Base-by-base conservation (phyloP, 495 filamentous ascomycete species). In the Rhizodiscina lignyota region DNA sequence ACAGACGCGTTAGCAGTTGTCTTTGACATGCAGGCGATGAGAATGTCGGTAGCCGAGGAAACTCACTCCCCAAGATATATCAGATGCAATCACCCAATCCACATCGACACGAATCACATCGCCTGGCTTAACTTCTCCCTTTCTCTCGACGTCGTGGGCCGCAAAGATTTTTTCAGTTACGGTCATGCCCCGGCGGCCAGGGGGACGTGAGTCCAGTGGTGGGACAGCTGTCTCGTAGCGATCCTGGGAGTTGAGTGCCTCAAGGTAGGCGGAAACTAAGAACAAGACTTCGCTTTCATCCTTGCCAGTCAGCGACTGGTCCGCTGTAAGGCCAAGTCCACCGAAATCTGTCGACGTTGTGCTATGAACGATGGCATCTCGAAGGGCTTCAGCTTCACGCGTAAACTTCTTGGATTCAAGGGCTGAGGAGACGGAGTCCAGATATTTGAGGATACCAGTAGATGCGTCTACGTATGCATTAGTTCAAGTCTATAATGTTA, bases 101-200 rank as follows among this genome's bases (percentile, higher is more conserved):
- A 63, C 51, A 17, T 48, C 42, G 1, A 61, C 48, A 2, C 55
- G 50, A n/a, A 63, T 55, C 20, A 55, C 33, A 8, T 59, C 53
- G 3, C 60, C 60, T 1, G 59, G 45, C 21, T 36, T 42, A 11
- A 63, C 54, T 23, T 38, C 51, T 1, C 53, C 58, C 21, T 47
- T 46, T 5, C 49, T 21, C 1, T 45, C 36, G 18, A 59, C 35
- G 34, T 60, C 60, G 40, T 61, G 58, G 26, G 47, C 36, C 0
- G 58, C 60, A 38, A 63, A 55, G 10, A 63, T 57, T 36, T 63
- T 62, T 36, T 61, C 59, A 5, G 53, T 49, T 4, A 62, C 28
- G 0, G 55, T 62, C 60, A 63, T 63, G 5, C 47, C 51, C 18
- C 51, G 50, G 18, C 54, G 42, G 1, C 48, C 52, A 13, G 32